phyloP scores from a whole-genome alignment of 345 rosid species.

The Sisymbrium irio region DNA sequence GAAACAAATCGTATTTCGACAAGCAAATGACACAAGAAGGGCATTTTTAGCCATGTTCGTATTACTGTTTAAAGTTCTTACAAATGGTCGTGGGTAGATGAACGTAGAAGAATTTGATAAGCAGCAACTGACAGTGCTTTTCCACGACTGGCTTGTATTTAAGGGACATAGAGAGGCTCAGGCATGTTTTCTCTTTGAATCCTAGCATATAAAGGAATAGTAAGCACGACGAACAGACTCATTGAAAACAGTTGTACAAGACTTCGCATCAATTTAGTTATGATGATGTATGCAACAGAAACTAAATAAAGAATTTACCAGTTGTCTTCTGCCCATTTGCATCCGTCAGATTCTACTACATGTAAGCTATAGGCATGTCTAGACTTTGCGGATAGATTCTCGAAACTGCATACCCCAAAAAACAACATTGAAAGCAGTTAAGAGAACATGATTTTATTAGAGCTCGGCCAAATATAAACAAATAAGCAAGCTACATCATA shows the following conservation, averaged over 20 bases:
- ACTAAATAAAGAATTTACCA: conserved; percentile 44
- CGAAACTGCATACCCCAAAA: conserved; percentile 54
- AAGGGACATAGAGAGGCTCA: conserved; percentile 67
- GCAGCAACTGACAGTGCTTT: too few relatives aligned
- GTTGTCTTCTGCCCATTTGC: conserved; percentile 84
- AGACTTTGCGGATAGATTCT: conserved; percentile 72
- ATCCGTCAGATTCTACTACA: conserved; percentile 84
- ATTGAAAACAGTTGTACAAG: not conserved
- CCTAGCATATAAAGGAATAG: conserved; percentile 43
- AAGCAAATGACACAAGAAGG: not conserved
- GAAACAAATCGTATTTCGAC: conserved; percentile 19
- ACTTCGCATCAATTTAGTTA: not conserved
- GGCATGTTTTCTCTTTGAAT: conserved; percentile 73
- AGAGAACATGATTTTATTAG: not conserved
- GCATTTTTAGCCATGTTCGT: not conserved
- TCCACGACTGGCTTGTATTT: conserved; percentile 25
- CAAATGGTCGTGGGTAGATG: not conserved
- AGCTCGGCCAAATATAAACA: not conserved
- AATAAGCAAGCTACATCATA: not conserved
- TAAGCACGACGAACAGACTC: not conserved
- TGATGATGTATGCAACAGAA: not conserved
- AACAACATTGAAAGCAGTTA: not conserved
- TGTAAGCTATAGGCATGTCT: conserved; percentile 97
- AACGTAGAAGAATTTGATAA: not conserved
- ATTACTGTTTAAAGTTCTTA: not conserved